Evolutionary conservation across 139 green algal genomes (phyloP), one percentile per base, ranked within the genome.

Genomic region (Chlamydomonas sp.): DNA sequence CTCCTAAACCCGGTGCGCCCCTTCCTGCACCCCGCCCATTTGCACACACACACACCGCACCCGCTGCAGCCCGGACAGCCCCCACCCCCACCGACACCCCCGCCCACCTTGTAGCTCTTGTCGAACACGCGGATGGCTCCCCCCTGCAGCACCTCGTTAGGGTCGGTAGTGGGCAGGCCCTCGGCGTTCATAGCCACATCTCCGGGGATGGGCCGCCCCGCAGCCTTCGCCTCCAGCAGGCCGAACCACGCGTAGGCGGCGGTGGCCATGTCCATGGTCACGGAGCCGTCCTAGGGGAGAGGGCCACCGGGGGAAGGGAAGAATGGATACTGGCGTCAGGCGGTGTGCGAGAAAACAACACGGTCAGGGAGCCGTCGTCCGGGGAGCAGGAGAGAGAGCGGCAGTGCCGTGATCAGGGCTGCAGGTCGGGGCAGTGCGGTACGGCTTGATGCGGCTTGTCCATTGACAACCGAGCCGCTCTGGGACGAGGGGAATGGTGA

Each of bases 41-140:
- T 7, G 7, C 74, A n/a, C 49, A 6, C 74, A 6, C 74, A 79
- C 49, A 5, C 75, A 16, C 31, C 31, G 16, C 10, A 18, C 75
- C 75, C 81, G 68, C 85, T 90, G 69, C 18, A 77, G 60, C 57
- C 79, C 8, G 17, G 7, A 4, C 64, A 2, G 58, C 60, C 31
- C 80, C 61, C 31, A 68, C 16, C 73, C 10, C 61, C 18, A 2
- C 5, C 77, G 31, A 49, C 31, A 49, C 17, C 2, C 60, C 60
- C 4, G 60, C 85, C 61, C 71, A 95, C 91, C 94, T 90, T 90
- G 86, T 90, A 86, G 69, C 71, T 83, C 58, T 78, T 89, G 91
- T 97, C 94, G 90, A 97, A 97, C 59, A 93, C 89, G 1, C 89
- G 91, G 78, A 97, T 95, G 67, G 95, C 94, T 4, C 95, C 95